Base-by-base conservation (phyloP, 2,329 filamentous ascomycete species). In the Grosmannia serpens region DNA sequence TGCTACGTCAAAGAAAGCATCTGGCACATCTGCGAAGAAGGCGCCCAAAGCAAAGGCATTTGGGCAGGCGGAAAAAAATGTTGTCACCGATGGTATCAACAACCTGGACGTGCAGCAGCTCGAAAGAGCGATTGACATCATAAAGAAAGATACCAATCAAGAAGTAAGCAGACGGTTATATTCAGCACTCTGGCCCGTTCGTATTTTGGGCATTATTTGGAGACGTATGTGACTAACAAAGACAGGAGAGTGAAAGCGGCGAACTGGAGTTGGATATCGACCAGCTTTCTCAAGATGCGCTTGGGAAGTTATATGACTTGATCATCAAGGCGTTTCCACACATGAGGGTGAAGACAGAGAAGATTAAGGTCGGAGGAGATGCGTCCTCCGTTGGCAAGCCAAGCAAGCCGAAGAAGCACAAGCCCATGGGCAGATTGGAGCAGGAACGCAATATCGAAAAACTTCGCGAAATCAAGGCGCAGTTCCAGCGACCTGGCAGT, bases 71-170 rank as follows among this genome's bases (percentile, higher is more conserved):
- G 91, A 99, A 73, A 97, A 97, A 76, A 89, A 94, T 59, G 83
- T 91, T 64, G 95, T 99, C 59, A 92, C 90, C 1, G 86, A 87
- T 60, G 88, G 88, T 17, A 94, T 96, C 63, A 88, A 86, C 65
- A 85, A 86, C 62, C 83, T 97, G 59, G 85, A 91, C 22, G 86
- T 87, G 55, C 77, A 79, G n/a, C 85, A 89, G 64, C 87, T 96
- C 67, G 81, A 86, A 55, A 83, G 84, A 64, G 90, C 92, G 0
- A 89, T 96, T 35, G 84, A 87, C 60, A 91, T 97, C 62, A 97
- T 99, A 68, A 90, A 95, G 70, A 84, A 83, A 63, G 92, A 95
- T 64, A 95, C 75, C 72, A 89, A 76, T 75, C 89, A 74, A 77
- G 87, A 77, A 77, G 94, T 75, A 80, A 82, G 77, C 80, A 4